Percentiles rank a stretch among this genome's conserved stretches.
phyloP scores from a whole-genome alignment of 371 early-diverging fungal species.

The Rhizopus delemar region DNA sequence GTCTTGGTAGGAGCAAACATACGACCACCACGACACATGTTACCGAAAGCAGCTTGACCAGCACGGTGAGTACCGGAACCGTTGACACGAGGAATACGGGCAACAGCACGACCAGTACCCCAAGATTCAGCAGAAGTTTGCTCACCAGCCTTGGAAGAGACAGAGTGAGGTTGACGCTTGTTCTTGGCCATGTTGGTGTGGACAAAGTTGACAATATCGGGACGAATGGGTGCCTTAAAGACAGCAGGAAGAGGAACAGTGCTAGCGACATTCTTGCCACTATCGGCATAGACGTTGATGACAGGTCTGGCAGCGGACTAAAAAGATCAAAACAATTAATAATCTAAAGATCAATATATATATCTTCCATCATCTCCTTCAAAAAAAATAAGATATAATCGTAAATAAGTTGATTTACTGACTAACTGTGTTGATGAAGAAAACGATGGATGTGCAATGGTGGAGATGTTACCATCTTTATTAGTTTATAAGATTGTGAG shows the following conservation, averaged over 20 bases:
- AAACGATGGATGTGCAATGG: conserved; percentile 4
- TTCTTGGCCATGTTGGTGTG: conserved; percentile 99
- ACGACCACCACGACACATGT: conserved; percentile 99
- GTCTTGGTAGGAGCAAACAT: conserved; percentile 99
- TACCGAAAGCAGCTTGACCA: conserved; percentile 99
- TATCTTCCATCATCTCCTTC: background rate
- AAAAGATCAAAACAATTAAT: background rate
- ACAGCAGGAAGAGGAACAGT: conserved; percentile 94
- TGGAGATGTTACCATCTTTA: conserved; percentile 29
- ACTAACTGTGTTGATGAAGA: conserved; percentile 5
- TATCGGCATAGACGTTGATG: conserved; percentile 87
- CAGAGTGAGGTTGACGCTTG: conserved; percentile 99
- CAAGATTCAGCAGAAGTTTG: conserved; percentile 99
- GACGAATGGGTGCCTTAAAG: conserved; percentile 97
- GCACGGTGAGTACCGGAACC: conserved; percentile 99
- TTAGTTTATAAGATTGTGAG: conserved; percentile 21
- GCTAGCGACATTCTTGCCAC: conserved; percentile 70
- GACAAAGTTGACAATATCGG: conserved; percentile 96
- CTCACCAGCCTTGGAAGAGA: conserved; percentile 98
- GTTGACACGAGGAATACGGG: conserved; percentile 99
- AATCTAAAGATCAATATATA: background rate
- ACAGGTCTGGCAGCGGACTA: conserved; percentile 81
- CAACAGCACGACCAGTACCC: conserved; percentile 99
- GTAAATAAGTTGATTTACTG: background rate
- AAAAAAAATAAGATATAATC: background rate